These are phyloP conservation scores for Austroboletus novae-zelandiae DNA, from an alignment of 1,284 basidiomycete genomes.

Conservation along the genomic window DNA sequence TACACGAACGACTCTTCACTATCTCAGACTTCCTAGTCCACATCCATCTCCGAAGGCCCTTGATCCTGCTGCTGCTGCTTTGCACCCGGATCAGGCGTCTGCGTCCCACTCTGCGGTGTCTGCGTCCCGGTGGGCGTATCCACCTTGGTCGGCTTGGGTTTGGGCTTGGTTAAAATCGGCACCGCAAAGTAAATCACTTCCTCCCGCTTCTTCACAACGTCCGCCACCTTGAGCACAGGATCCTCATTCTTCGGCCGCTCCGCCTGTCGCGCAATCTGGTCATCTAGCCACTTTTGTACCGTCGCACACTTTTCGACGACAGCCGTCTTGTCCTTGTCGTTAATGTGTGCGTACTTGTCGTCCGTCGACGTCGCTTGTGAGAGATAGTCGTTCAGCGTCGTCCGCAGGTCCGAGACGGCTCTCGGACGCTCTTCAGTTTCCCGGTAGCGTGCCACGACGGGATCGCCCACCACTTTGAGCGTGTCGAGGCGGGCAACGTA, in stretches of 20 bases:
- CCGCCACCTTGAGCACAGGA: conserved; percentile 74
- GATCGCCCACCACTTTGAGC: conserved; percentile 82
- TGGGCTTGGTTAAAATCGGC: conserved; percentile 83
- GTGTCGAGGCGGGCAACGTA: conserved; percentile 80
- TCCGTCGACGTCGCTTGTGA: conserved; percentile 76
- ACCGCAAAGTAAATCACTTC: conserved; percentile 84
- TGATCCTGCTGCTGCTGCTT: conserved; percentile 36
- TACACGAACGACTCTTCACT: too few relatives aligned
- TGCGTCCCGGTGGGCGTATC: conserved; percentile 47
- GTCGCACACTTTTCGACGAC: conserved; percentile 82
- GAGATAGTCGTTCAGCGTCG: conserved; percentile 83
- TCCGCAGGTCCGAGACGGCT: conserved; percentile 73
- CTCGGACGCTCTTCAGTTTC: conserved; percentile 79
- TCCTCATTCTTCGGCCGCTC: conserved; percentile 87
- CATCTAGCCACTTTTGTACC: conserved; percentile 90
- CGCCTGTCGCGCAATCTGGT: conserved; percentile 79
- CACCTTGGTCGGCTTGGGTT: conserved; percentile 75
- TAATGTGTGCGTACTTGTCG: conserved; percentile 86
- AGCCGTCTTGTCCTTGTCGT: conserved; percentile 80
- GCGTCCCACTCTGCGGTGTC: conserved; percentile 58
- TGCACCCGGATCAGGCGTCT: conserved; percentile 53
- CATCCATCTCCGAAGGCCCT: conserved; percentile 75
- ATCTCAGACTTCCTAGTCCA: conserved; percentile 50
- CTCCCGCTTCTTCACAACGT: conserved; percentile 86
- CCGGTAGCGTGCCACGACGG: conserved; percentile 75